Evolutionary conservation across 2,329 filamentous ascomycete genomes (phyloP), one percentile per base, ranked within the genome.

Genomic region (Endoconidiophora polonica): DNA sequence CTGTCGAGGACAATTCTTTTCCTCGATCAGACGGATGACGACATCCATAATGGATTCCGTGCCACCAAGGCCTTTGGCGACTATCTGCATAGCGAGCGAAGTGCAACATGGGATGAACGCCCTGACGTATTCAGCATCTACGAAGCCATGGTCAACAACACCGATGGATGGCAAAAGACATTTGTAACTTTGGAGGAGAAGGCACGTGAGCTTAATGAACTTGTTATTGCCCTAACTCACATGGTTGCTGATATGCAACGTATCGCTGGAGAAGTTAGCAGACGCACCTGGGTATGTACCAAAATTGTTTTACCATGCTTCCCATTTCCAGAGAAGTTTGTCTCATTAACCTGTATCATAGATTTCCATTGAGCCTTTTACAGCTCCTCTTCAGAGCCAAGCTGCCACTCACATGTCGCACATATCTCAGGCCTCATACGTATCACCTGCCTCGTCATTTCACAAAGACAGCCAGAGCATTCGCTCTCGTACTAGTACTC

Each of bases 141-240:
- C 57, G 76, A 81, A 39, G 86, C 88, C 37, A 96, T 96, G 88
- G 82, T 83, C 59, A 85, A 86, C 33, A 96, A 96, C 58, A 81
- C 87, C 6, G 83, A 93, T 55, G 87, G 88, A 41, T 96, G 90
- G 90, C 77, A 81, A 52, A 78, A 80, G 51, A 86, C 86, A 5
- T 81, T 94, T 59, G 73, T 79, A 49, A 81, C 82, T 49, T 70
- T 95, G 53, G 80, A 86, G 60, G 74, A 74, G 20, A 86, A 82
- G 59, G 80, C 81, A 12, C 76, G 81, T 54, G 73, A 76, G 42
- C 69, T 95, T 23, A 36, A 47, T 44, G 44, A 49, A 14, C 47
- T 49, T 37, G 82, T 81, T 29, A 72, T 77, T 5, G 69, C 81
- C 26, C 71, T 94, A 39, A 74, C 78, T 38, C 78, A 83, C 62